Base-by-base conservation (phyloP, 306 rosid genomes). In the Prunus dulcis region DNA sequence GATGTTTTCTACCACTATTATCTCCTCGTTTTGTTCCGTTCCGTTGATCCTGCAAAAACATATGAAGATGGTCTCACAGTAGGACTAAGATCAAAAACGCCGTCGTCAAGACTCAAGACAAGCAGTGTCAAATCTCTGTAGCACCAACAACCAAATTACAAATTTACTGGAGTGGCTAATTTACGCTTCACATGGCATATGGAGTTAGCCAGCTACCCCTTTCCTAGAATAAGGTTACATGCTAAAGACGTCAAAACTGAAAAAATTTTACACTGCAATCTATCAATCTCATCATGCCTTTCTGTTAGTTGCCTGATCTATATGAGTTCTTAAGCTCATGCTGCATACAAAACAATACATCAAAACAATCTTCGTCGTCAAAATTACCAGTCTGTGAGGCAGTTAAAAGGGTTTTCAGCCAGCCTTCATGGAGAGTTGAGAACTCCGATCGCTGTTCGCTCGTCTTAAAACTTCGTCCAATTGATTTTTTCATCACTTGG, bases 341-440 rank as follows among this genome's bases (percentile, higher is more conserved):
- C 91, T 93, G 88, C 80, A 90, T 69, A 87, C 97, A 92, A 75
- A 83, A 20, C 71, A 92, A 77, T n/a, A 93, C 81, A 76, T 92
- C 97, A 11, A 85, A 88, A 67, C 79, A 84, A 78, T 90, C 97
- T 17, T 85, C 91, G 13, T 85, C 88, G 4, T 84, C 71, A n/a
- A 72, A 81, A 64, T 70, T 25, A 50, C 63, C 75, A 23, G 74
- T 43, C 72, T 71, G 57, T 6, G 97, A 79, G 77, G 88, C 64
- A 14, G 90, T 69, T 22, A 92, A 20, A 47, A 95, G 83, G 50
- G 91, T 81, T 82, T 86, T 90, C 84, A 92, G 77, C 98, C 96
- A 92, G 49, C 84, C 88, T 87, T 95, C 98, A 20, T 95, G 98
- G 75, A 95, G 93, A 58, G 94, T 92, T 8, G 98, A 92, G 81